Evolutionary conservation across 257 asterid species (phyloP).

Genomic region (Nicotiana knightiana): DNA sequence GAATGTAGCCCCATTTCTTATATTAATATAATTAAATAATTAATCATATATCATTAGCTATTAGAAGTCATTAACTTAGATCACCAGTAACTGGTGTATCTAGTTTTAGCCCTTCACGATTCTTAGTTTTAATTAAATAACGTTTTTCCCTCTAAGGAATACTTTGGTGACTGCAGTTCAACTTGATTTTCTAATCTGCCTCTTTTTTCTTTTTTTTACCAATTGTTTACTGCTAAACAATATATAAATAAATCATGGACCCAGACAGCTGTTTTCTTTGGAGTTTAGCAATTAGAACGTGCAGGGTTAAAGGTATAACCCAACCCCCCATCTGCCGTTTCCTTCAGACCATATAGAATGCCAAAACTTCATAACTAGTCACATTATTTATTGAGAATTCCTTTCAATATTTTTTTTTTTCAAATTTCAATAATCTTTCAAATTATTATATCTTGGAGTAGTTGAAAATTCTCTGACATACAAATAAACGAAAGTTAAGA

Average conservation of each 20-base stretch:
- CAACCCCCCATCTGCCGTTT: not conserved
- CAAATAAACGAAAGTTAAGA: no score
- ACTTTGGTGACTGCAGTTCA: not conserved
- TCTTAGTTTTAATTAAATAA: no score
- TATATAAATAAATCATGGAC: not conserved
- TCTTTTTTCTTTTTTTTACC: not conserved
- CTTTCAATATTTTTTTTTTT: no score
- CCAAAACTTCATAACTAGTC: not conserved
- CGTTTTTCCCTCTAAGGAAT: not conserved
- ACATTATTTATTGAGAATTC: not conserved
- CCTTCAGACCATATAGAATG: not conserved
- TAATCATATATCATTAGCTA: not conserved
- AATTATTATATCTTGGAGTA: not conserved
- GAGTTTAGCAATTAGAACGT: not conserved
- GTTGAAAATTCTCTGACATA: not conserved
- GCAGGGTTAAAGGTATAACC: not conserved
- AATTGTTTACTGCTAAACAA: not conserved
- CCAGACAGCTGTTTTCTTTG: not conserved
- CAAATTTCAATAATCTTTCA: not conserved
- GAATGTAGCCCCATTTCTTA: not conserved
- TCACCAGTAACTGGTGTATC: not conserved
- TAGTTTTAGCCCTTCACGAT: not conserved
- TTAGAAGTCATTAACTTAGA: not conserved
- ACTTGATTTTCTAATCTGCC: not conserved
- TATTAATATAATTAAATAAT: no score